These are phyloP conservation scores for Rhodomyrtus tomentosa DNA, from an alignment of 345 rosid genomes.

Conservation along the genomic window DNA sequence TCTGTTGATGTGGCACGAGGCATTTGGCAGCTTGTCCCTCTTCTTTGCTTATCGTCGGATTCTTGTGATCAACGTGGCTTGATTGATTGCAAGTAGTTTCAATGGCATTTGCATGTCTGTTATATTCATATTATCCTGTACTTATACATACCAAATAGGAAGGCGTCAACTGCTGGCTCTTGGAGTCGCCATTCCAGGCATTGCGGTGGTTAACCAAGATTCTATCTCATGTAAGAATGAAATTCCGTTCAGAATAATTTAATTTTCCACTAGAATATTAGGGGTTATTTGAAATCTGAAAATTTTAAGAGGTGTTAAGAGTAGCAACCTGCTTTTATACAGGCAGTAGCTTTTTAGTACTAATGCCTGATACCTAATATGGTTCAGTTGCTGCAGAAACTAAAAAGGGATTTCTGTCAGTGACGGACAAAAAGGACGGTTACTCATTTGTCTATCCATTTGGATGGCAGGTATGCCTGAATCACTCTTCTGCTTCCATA, in stretches of 20 bases:
- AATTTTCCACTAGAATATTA: not conserved
- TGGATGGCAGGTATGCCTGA: constrained; percentile 71
- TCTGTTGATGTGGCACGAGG: not conserved
- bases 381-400: constrained; percentile 99
- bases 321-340: not conserved
- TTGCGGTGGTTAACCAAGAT: constrained; percentile 38
- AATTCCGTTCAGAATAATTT: not conserved
- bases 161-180: constrained; percentile 57
- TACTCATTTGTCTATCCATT: constrained; percentile 79
- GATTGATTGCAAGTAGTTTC: not conserved
- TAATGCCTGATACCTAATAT: constrained; percentile 48
- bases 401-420: constrained; percentile 61
- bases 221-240: constrained; percentile 49
- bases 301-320: not conserved
- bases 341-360: not conserved
- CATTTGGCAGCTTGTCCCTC: not conserved
- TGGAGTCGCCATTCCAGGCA: constrained; percentile 48
- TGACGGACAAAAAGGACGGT: constrained; percentile 70
- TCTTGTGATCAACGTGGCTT: not conserved
- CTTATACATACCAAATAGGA: constrained; percentile 36
- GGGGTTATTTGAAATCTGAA: not conserved
- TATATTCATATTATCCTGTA: not conserved
- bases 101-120: not conserved
- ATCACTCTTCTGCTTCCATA: not conserved
- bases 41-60: not conserved